Conservation (phyloP, 2,329 filamentous ascomycete species). For the Fusarium torreyae region DNA sequence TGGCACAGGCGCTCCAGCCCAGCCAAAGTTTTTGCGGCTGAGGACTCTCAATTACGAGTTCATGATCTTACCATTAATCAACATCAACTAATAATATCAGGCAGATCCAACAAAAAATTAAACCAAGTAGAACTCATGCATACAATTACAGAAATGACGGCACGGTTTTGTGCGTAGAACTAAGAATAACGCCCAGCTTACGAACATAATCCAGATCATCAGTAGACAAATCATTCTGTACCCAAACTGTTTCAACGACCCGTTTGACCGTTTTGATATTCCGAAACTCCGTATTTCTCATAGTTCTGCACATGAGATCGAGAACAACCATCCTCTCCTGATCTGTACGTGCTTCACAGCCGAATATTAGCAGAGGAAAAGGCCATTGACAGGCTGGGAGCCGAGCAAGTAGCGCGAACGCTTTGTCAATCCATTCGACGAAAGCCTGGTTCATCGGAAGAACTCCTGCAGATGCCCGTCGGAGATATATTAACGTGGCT, state of each 20-base stretch:
- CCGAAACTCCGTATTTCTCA: constrained; percentile 29
- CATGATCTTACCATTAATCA: too few species aligned
- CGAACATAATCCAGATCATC: constrained; percentile 19
- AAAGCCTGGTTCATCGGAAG: constrained; percentile 22
- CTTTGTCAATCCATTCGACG: constrained; percentile 44
- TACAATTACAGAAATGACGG: constrained; percentile 20
- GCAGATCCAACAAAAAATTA: too few species aligned
- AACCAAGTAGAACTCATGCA: too few species aligned
- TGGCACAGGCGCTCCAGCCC: too few species aligned
- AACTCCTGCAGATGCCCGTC: constrained; percentile 36
- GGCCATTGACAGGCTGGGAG: constrained; percentile 41
- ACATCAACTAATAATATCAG: too few species aligned
- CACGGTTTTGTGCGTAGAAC: constrained; percentile 20
- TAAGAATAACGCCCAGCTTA: constrained; percentile 33
- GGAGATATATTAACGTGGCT: constrained; percentile 52
- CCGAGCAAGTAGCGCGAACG: constrained; percentile 43
- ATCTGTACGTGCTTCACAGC: constrained; percentile 47
- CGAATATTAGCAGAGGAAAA: constrained; percentile 47
- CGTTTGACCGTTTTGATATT: constrained; percentile 41
- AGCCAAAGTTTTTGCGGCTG: too few species aligned
- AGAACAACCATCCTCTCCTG: constrained; percentile 33
- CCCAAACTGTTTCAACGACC: constrained; percentile 53
- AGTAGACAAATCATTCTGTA: constrained; percentile 53
- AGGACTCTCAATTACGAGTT: too few species aligned
- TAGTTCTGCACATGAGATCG: constrained; percentile 49